These are phyloP conservation scores for Colletotrichum phormii DNA, from an alignment of 2,329 filamentous ascomycete genomes.

Conservation along the genomic window DNA sequence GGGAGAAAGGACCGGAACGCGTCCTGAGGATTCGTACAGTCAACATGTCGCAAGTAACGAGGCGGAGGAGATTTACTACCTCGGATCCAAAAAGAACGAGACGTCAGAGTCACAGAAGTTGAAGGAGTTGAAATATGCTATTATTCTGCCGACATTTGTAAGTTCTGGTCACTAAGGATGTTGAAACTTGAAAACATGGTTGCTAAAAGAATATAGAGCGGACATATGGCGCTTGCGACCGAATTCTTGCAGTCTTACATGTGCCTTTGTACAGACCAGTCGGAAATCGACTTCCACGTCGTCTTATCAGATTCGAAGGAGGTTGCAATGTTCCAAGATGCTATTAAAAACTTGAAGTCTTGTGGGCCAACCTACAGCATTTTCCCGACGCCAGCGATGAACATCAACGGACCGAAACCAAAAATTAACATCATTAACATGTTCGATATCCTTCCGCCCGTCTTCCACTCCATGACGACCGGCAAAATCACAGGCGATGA, in stretches of 20 bases:
- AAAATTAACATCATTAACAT: slow-evolving; percentile 16
- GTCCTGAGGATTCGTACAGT: too few relatives aligned
- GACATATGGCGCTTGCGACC: slow-evolving; percentile 11
- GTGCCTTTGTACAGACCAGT: slow-evolving; percentile 29
- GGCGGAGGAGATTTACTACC: background rate
- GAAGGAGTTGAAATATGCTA: background rate
- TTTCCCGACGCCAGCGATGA: slow-evolving; percentile 4
- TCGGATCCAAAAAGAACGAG: background rate
- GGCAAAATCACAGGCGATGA: background rate
- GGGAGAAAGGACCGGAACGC: background rate
- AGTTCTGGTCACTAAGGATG: background rate
- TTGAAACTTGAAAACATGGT: background rate
- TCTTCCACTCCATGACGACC: background rate
- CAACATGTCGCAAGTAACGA: background rate
- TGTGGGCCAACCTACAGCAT: slow-evolving; percentile 22
- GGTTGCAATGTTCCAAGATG: background rate
- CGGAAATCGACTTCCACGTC: slow-evolving; percentile 11
- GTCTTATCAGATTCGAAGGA: slow-evolving; percentile 18
- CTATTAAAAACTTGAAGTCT: background rate
- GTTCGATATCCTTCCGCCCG: slow-evolving; percentile 18
- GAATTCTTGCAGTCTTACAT: slow-evolving; percentile 24
- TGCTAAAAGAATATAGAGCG: background rate
- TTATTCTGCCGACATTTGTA: slow-evolving; percentile 30
- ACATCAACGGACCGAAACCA: slow-evolving; percentile 9
- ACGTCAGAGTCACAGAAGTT: background rate